A percentile compares a stretch with the other conserved stretches of the same genome.
Conservation (phyloP, 2,329 filamentous ascomycete species). For the Nectriaceae sp. region DNA sequence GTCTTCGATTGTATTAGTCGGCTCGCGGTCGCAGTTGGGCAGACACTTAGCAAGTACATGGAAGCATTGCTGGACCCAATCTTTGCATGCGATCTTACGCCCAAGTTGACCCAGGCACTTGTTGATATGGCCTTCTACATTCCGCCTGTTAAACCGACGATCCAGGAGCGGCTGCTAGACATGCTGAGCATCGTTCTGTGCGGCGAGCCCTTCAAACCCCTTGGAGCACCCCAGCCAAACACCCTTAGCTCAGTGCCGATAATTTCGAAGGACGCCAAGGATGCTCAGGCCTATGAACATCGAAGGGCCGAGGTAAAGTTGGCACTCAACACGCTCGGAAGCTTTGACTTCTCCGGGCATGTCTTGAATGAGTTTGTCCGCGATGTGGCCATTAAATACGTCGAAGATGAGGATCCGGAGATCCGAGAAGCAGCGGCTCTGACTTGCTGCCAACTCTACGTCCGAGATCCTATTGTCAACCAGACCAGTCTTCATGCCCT, state of each 20-base stretch:
- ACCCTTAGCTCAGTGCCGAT: slow-evolving; percentile 79
- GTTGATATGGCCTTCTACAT: slow-evolving; percentile 99
- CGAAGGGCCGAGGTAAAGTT: slow-evolving; percentile 87
- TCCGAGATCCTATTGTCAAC: slow-evolving; percentile 95
- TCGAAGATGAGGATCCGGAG: slow-evolving; percentile 91
- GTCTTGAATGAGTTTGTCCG: slow-evolving; percentile 98
- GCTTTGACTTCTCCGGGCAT: slow-evolving; percentile 92
- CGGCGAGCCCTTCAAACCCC: slow-evolving; percentile 85
- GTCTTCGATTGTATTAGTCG: slow-evolving; percentile 99
- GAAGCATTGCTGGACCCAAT: slow-evolving; percentile 93
- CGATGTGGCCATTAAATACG: slow-evolving; percentile 96
- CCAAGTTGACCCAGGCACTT: slow-evolving; percentile 90
- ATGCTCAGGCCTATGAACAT: slow-evolving; percentile 77
- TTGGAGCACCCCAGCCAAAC: slow-evolving; percentile 85
- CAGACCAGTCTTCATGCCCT: slow-evolving; percentile 97
- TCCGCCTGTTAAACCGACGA: slow-evolving; percentile 86
- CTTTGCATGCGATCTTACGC: slow-evolving; percentile 92
- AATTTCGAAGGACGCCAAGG: slow-evolving; percentile 84
- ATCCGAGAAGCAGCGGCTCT: slow-evolving; percentile 93
- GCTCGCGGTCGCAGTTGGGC: slow-evolving; percentile 90
- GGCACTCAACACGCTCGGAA: slow-evolving; percentile 92
- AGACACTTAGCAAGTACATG: slow-evolving; percentile 98
- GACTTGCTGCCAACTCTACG: slow-evolving; percentile 96
- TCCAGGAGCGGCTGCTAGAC: slow-evolving; percentile 91
- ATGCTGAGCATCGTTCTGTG: slow-evolving; percentile 94